Evolutionary conservation across 805 yeast species (phyloP), one percentile per base, ranked within the genome.

Genomic region (Citeromyces nyonsensis): DNA sequence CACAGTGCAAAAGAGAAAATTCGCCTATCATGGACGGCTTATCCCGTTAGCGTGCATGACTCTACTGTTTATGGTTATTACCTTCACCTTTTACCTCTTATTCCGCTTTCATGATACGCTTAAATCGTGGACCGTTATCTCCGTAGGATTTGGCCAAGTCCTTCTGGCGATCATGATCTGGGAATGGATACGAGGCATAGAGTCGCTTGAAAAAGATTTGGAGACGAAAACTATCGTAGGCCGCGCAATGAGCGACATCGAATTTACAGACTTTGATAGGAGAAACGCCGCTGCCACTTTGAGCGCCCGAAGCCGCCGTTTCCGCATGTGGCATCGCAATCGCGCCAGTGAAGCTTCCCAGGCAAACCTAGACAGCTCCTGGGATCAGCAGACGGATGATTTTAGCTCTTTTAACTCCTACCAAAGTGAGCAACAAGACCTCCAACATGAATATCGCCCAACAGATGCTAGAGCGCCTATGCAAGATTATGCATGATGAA

Each of bases 151-250:
- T 27, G 43, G 69, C 5, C 66, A 67, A 31, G 57, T 72, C 10
- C 57, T 70, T 25, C 50, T 71, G 4, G 52, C 65, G 11, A 66
- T 74, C 1, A 56, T 69, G 15, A 59, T 72, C 1, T 75, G 81
- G 78, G 83, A 76, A 49, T 72, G 83, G 77, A 49, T 73, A 7
- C 66, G 58, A 42, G 63, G 70, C 29, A 69, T 73, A 28, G 63
- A 67, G 38, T 44, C 57, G 11, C 44, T 67, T 28, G 76, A 71
- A 38, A 57, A 61, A 38, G 49, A 60, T 24, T 48, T 56, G 20
- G 83, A 76, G 38, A 53, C 63, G 31, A 54, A 56, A 39, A 77
- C 77, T 1, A 68, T 78, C 7, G 59, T 77, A 30, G 86, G 86
- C 0, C 22, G 22, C 22, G 22, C 22, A 7, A 18, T 18, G 22